Base-by-base conservation (phyloP, 2,329 filamentous ascomycete genomes). In the Nemania sp. region DNA sequence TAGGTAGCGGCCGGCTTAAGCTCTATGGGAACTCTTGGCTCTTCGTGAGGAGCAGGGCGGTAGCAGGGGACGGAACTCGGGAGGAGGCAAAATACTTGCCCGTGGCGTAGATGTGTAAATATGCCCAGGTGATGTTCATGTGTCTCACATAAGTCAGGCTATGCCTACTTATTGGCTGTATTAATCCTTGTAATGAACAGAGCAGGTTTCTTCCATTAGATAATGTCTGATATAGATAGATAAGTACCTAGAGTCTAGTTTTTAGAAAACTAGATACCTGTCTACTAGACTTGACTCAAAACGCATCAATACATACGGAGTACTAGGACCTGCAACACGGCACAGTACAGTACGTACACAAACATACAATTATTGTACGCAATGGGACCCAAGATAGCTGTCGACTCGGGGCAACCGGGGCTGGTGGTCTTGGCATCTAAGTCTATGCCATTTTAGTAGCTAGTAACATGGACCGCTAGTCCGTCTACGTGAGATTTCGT, bases 401-500 rank as follows among this genome's bases (percentile, higher is more conserved):
- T 35, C 47, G 56, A 65, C 45, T 66, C 57, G 66, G 62, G 53
- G 56, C 62, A 66, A 68, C 66, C 41, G 62, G 66, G 54, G 66
- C 52, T 56, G 35, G 43, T 54, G 32, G 52, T 58, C 62, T 65
- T 68, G 62, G 66, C 57, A 20, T 62, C 57, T 51, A 52, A 32
- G 51, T 58, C 29, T 43, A 41, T 38, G 13, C 24, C 49, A 24
- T 52, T 11, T 29, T 2, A 18, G 49, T 49, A 11, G 5, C 18
- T 24, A 22, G 45, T 24, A 20, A 5, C n/a, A 22, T 11, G 29
- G 15, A 24, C 24, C 6, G 35, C 22, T 20, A 43, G 22, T n/a
- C 54, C n/a, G 45, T 29, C 29, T 58, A 15, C 27, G 15, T 24
- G 58, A 51, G 38, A 20, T 53, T 27, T 59, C 11, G n/a, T 59